Percentiles rank a stretch among this genome's conserved stretches.
Evolutionary conservation across 176 grass and related monocot species (phyloP).

Genomic region (Bolboschoenus planiculmis): DNA sequence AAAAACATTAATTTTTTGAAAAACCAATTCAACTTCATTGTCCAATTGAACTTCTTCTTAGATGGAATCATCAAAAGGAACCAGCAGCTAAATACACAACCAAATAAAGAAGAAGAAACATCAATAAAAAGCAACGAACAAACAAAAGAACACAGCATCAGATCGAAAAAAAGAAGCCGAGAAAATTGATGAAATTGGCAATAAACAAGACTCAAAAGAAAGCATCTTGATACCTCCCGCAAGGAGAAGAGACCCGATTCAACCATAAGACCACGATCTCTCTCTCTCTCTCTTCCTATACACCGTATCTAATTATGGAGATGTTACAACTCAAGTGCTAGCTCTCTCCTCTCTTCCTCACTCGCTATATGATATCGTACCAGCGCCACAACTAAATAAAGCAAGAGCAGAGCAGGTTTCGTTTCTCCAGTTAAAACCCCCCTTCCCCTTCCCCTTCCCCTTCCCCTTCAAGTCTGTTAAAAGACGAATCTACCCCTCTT

Average conservation of each 20-base stretch:
- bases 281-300: too few relatives aligned
- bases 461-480: not conserved
- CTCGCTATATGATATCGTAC: not conserved
- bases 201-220: not conserved
- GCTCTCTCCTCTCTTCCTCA: not conserved
- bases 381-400: conserved; percentile 22
- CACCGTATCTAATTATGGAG: conserved; percentile 2
- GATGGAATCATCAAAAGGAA: not conserved
- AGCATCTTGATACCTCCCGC: conserved; percentile 2
- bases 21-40: conserved; percentile 8
- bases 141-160: not conserved
- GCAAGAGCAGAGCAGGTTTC: not conserved
- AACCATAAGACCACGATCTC: conserved; percentile 6
- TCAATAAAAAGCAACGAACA: not conserved
- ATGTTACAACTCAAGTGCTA: not conserved
- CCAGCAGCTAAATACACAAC: not conserved
- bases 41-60: not conserved
- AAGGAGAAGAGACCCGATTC: conserved; percentile 26
- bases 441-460: not conserved
- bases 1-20: not conserved
- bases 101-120: not conserved
- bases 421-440: not conserved
- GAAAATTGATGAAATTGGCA: not conserved
- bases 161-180: not conserved
- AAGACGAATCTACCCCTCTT: conserved; percentile 10